These are phyloP conservation scores for Lachnellula willkommii DNA, from an alignment of 2,329 filamentous ascomycete species.

Conservation along the genomic window DNA sequence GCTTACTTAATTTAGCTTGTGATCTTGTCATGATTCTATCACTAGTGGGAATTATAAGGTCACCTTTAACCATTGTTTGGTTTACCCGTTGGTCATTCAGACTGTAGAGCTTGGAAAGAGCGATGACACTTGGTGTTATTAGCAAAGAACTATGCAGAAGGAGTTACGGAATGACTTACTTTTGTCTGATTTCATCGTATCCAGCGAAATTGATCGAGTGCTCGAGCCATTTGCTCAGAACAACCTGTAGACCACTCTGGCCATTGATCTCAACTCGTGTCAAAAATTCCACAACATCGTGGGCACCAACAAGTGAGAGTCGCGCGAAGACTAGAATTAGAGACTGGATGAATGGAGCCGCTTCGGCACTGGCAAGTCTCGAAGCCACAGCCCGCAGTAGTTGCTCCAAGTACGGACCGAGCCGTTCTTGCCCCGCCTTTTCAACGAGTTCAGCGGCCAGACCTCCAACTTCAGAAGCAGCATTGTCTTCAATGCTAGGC, in stretches of 20 bases:
- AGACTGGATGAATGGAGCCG: constrained; percentile 89
- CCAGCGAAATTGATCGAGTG: constrained; percentile 97
- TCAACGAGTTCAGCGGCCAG: constrained; percentile 92
- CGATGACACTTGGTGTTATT: constrained; percentile 64
- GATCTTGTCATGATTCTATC: constrained; percentile 91
- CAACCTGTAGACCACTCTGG: constrained; percentile 78
- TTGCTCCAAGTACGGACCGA: constrained; percentile 85
- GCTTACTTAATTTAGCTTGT: constrained; percentile 72
- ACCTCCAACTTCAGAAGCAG: constrained; percentile 91
- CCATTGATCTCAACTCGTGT: constrained; percentile 75
- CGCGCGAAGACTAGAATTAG: constrained; percentile 92
- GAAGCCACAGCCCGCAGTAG: constrained; percentile 84
- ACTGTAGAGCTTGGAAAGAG: constrained; percentile 83
- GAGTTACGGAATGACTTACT: constrained; percentile 52
- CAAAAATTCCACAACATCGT: constrained; percentile 88
- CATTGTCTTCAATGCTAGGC: constrained; percentile 80
- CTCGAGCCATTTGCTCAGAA: constrained; percentile 92
- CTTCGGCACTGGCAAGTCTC: constrained; percentile 73
- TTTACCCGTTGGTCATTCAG: constrained; percentile 76
- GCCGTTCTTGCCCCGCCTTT: constrained; percentile 83
- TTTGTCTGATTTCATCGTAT: constrained; percentile 95
- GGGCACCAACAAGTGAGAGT: constrained; percentile 75
- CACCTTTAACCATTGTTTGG: constrained; percentile 82
- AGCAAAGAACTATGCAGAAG: constrained; percentile 21
- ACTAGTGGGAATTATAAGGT: constrained; percentile 74